Base-by-base conservation (phyloP, 352 stramenopile species). In the Phytophthora cryptogea region DNA sequence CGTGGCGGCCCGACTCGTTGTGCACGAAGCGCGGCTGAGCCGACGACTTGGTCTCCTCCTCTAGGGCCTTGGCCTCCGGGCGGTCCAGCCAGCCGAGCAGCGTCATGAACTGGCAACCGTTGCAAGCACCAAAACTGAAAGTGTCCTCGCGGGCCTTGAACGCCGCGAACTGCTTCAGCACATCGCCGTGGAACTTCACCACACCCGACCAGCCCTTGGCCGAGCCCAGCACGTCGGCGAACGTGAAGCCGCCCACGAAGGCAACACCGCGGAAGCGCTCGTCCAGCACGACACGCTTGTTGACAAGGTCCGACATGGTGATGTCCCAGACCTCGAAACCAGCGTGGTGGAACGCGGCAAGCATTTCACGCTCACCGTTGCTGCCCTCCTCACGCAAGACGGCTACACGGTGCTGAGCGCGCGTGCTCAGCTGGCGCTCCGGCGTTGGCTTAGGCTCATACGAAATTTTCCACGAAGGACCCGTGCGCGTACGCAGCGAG, bases 71-170 rank as follows among this genome's bases (percentile, higher is more conserved):
- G 8, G 80, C 70, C 42, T 91, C 76, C 20, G 81, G 74, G 16
- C 69, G 71, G 49, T 89, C 80, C 37, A 99, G 90, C 95, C 96
- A 99, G 37, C 97, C 97, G 14, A 99, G 89, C 31, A 99, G 77
- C 33, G 96, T 97, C 96, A 99, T 99, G 36, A 99, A 93, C 81
- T 99, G 98, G 77, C 98, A 99, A 36, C 98, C 98, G 72, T 99
- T 99, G 79, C 98, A 99, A 0, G 99, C 90, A 50, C 98, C 98
- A 14, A 99, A 91, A 74, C 90, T 98, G 80, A 99, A 99, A 16
- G 97, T 99, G 80, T 99, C 95, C 27, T 87, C 67, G 54, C 97
- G 92, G 13, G 88, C 88, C 44, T 92, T 90, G 83, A 99, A 99
- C 5, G 85, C 84, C 54, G 98, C 62, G 66, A 99, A 99, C 80